These are phyloP conservation scores for Lichtheimia corymbifera DNA, from an alignment of 371 early-diverging fungal genomes.

Conservation along the genomic window DNA sequence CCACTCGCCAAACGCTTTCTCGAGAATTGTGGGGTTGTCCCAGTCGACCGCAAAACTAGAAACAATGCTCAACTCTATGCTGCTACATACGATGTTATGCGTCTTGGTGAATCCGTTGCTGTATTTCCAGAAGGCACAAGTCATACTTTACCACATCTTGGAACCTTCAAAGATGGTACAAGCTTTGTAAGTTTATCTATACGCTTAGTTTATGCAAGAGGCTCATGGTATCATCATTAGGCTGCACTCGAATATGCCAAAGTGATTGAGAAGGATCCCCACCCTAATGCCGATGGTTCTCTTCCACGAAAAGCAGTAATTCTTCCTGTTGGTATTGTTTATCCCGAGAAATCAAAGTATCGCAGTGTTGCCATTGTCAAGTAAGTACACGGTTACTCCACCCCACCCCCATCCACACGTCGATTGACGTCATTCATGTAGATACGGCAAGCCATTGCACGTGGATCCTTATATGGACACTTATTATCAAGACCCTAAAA, in stretches of 20 bases:
- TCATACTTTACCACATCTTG: conserved; percentile 48
- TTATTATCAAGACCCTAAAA: conserved; percentile 44
- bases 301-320: conserved; percentile 30
- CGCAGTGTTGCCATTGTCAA: conserved; percentile 52
- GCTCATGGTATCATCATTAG: conserved; percentile 8
- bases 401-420: not conserved
- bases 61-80: conserved; percentile 52
- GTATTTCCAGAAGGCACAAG: conserved; percentile 63
- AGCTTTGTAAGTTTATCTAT: conserved; percentile 43
- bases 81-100: conserved; percentile 51
- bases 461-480: conserved; percentile 42
- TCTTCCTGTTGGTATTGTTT: conserved; percentile 59
- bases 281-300: conserved; percentile 28
- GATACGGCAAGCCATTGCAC: conserved; percentile 55
- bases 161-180: conserved; percentile 48
- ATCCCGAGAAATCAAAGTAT: conserved; percentile 58
- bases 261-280: conserved; percentile 23
- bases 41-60: conserved; percentile 58
- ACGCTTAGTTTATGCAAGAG: not conserved
- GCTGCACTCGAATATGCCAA: conserved; percentile 55
- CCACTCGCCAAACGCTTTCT: conserved; percentile 41
- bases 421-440: conserved; percentile 5
- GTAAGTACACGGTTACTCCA: conserved; percentile 27
- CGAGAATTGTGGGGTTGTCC: conserved; percentile 51
- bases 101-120: conserved; percentile 52